Conservation (phyloP, 257 asterid species). For the Nicotiana undulata region DNA sequence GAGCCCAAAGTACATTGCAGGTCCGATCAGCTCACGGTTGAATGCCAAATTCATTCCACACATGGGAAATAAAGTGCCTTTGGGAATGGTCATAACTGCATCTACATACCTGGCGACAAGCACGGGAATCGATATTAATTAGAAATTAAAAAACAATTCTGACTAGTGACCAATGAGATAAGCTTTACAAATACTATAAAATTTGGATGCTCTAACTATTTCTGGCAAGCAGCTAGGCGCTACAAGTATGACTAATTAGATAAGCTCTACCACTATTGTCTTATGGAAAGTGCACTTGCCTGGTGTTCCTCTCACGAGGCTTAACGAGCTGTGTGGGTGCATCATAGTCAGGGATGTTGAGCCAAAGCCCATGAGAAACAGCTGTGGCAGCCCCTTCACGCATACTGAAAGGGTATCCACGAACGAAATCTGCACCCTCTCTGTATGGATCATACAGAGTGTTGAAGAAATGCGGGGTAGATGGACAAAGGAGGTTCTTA, state of each 20-base stretch:
- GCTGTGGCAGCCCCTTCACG: background rate
- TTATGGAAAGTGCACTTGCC: background rate
- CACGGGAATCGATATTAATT: background rate
- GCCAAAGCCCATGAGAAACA: background rate
- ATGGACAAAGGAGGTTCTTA: background rate
- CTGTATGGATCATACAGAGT: background rate
- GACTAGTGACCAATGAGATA: no score
- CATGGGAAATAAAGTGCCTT: background rate
- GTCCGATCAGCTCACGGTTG: background rate
- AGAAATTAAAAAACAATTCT: no score
- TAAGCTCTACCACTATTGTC: background rate
- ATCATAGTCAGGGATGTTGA: background rate
- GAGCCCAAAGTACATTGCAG: background rate
- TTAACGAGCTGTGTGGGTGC: background rate
- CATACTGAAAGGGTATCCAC: background rate
- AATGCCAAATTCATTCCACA: background rate
- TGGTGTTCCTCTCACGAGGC: background rate
- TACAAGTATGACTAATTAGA: background rate
- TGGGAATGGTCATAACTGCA: background rate
- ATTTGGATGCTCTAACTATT: background rate
- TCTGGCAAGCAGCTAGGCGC: background rate
- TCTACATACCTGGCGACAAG: background rate
- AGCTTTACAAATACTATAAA: no score
- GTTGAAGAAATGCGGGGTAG: background rate
- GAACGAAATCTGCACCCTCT: background rate